Evolutionary conservation across 345 rosid species (phyloP), one percentile per base, ranked within the genome.

Genomic region (Mercurialis annua): DNA sequence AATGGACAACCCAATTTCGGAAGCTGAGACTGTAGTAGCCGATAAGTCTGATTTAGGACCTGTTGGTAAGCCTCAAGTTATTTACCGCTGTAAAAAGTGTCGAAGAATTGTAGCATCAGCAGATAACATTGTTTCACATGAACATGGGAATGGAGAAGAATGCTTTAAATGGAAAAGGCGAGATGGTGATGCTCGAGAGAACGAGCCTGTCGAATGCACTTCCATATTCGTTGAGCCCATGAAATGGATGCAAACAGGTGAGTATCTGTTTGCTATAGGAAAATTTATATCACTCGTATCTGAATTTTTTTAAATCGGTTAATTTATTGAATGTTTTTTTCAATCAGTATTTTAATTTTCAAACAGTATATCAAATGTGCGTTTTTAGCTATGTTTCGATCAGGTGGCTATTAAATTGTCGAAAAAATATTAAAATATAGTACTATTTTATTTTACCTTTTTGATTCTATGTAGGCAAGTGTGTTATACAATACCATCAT

Each of bases 241-340:
- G 93, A 90, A 88, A 77, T 90, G 98, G 98, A 92, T 92, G 98
- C 73, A 88, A 73, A 67, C 86, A 71, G 89, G 92, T 86, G 27
- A 71, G 31, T 43, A 2, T 17, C 4, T 23, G n/a, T 48, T 44
- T 3, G 15, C 3, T 21, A 17, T 63, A 66, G 30, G 65, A 40
- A n/a, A n/a, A n/a, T n/a, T n/a, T n/a, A n/a, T n/a, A n/a, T n/a
- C n/a, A n/a, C n/a, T n/a, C n/a, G n/a, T n/a, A n/a, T n/a, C n/a
- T n/a, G n/a, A n/a, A n/a, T n/a, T n/a, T n/a, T n/a, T n/a, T n/a
- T n/a, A n/a, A n/a, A n/a, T n/a, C n/a, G n/a, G n/a, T n/a, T n/a
- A n/a, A n/a, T n/a, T n/a, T n/a, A n/a, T n/a, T n/a, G n/a, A n/a
- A n/a, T n/a, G n/a, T n/a, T n/a, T n/a, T n/a, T n/a, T n/a, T n/a